These are phyloP conservation scores for Colletotrichum sojae DNA, from an alignment of 2,329 filamentous ascomycete genomes.

Conservation along the genomic window DNA sequence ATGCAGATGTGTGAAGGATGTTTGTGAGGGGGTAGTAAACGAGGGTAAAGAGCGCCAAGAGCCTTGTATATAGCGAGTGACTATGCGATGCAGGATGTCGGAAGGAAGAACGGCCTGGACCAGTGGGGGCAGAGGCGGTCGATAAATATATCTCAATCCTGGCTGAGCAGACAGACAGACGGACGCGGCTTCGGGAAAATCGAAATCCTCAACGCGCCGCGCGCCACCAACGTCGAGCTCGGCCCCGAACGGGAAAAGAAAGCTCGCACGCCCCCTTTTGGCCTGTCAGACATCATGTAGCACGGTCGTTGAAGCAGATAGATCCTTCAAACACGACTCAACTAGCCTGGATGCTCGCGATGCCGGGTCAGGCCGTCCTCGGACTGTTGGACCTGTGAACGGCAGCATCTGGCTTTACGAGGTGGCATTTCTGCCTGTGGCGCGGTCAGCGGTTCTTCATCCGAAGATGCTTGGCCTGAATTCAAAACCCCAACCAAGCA, in stretches of 20 bases:
- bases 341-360: neutral
- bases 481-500: conserved; percentile 7
- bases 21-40: neutral
- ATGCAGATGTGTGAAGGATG: too few relatives aligned
- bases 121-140: neutral
- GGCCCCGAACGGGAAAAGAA: conserved; percentile 8
- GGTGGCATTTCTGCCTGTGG: conserved; percentile 13
- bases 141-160: neutral
- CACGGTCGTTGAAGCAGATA: conserved; percentile 17
- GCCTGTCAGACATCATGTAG: conserved; percentile 28
- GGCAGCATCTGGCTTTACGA: neutral
- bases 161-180: neutral
- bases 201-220: neutral
- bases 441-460: conserved; percentile 11
- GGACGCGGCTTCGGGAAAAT: neutral
- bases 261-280: neutral
- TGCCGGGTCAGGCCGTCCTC: conserved; percentile 20
- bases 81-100: neutral
- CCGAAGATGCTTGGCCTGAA: conserved; percentile 3
- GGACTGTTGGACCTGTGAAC: conserved; percentile 7
- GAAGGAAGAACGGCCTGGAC: neutral
- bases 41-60: neutral
- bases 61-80: conserved; percentile 10
- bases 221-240: conserved; percentile 11
- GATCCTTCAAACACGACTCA: neutral